Evolutionary conservation across 345 rosid species (phyloP), one percentile per base, ranked within the genome.

Genomic region (Cardamine chenopodiifolia): DNA sequence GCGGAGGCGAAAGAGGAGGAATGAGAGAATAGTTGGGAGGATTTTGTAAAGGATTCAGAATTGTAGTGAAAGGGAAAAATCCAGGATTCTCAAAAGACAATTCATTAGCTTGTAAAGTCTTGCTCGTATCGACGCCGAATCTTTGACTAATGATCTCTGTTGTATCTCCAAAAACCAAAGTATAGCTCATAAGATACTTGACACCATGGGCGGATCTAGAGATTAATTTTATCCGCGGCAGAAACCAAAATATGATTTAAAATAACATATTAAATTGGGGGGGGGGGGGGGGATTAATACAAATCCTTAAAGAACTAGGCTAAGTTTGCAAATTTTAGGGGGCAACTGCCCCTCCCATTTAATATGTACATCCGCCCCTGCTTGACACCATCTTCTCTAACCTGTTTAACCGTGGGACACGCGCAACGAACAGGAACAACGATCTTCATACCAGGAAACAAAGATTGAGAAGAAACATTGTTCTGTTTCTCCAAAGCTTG

Each of bases 381-480:
- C 4, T 73, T 75, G 4, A 83, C 61, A 1, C 86, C 79, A 4
- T 86, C 82, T 15, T 12, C 64, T 44, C 47, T 35, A 3, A 75
- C 76, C 37, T 88, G 91, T 59, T 82, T 85, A 63, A 67, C 82
- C 13, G 88, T 84, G 20, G 90, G 93, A 84, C 93, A 90, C 69
- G 89, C 93, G 62, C 89, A 88, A 72, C 89, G 78, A 25, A 84
- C 37, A 0, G 89, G 97, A 77, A 87, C 83, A 18, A 31, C 64
- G 7, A 90, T 60, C 20, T 71, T 78, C 25, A 65, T 64, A 20
- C 90, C 91, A 17, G 65, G 6, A 11, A 26, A 19, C 49, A 87
- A 65, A 57, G 73, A 10, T 0, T 9, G 17, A 10, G 88, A 37
- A 1, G 50, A 18, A 29, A 53, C 72, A 48, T 39, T 64, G 59